Evolutionary conservation across 2,329 filamentous ascomycete species (phyloP).

Genomic region (Fusarium temperatum): DNA sequence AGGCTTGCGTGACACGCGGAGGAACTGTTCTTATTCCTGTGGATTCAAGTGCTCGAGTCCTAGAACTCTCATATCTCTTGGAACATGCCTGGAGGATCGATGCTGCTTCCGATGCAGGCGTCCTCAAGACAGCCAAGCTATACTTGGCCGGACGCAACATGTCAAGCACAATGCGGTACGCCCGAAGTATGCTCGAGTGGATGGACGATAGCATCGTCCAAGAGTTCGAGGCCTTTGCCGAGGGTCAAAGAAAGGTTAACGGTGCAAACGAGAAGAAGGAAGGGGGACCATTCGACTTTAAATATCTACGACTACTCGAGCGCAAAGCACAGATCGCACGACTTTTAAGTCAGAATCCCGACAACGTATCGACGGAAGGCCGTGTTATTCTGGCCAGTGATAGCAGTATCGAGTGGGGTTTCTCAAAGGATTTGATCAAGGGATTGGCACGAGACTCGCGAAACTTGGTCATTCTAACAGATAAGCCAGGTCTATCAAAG

Average conservation of each 20-base stretch:
- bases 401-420: constrained; percentile 91
- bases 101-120: constrained; percentile 59
- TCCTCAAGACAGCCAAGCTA: constrained; percentile 66
- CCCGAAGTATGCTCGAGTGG: constrained; percentile 97
- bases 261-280: constrained; percentile 61
- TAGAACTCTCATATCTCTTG: constrained; percentile 90
- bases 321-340: constrained; percentile 81
- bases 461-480: constrained; percentile 89
- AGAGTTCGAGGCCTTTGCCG: constrained; percentile 81
- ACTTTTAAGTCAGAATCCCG: constrained; percentile 61
- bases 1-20: constrained; percentile 77
- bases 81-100: constrained; percentile 90
- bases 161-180: constrained; percentile 88
- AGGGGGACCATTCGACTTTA: constrained; percentile 87
- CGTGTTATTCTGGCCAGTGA: constrained; percentile 93
- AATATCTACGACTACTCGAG: constrained; percentile 83
- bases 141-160: constrained; percentile 89
- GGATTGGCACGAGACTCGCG: constrained; percentile 77
- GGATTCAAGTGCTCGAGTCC: constrained; percentile 92
- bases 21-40: constrained; percentile 94
- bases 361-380: constrained; percentile 56
- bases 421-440: constrained; percentile 82
- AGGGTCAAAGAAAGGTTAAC: constrained; percentile 58
- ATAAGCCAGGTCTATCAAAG: constrained; percentile 64
- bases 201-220: constrained; percentile 96